Conservation (phyloP, 2,329 filamentous ascomycete genomes). For the Didymosphaeria variabile region DNA sequence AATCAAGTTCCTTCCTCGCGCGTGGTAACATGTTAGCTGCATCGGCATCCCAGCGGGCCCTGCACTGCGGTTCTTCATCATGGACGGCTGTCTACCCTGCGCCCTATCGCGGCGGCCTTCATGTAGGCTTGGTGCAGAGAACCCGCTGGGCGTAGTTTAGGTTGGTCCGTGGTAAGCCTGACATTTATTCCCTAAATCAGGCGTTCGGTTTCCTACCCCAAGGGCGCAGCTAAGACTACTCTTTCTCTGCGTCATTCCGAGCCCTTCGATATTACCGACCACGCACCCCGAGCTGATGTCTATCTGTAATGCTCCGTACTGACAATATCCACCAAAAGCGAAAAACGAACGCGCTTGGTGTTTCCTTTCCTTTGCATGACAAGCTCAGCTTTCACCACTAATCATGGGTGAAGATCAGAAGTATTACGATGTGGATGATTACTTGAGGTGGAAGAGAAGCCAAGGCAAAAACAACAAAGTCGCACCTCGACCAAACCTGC, state of each 20-base stretch:
- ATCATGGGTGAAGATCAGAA: slow-evolving; percentile 32
- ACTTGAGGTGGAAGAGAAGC: slow-evolving; percentile 31
- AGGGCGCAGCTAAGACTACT: slow-evolving; percentile 6
- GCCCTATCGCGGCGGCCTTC: neutral
- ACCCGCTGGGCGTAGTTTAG: slow-evolving; percentile 6
- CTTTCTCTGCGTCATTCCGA: neutral
- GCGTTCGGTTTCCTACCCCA: neutral
- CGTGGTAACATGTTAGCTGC: neutral
- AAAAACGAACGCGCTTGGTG: neutral
- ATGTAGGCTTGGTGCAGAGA: neutral
- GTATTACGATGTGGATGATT: slow-evolving; percentile 38
- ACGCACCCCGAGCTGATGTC: neutral
- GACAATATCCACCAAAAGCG: neutral
- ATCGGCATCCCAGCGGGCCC: neutral
- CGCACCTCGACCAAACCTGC: slow-evolving; percentile 37
- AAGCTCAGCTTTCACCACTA: neutral
- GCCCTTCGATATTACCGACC: neutral
- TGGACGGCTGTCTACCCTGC: neutral
- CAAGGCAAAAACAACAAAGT: slow-evolving; percentile 26
- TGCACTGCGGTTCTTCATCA: slow-evolving; percentile 5
- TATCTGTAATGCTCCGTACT: neutral
- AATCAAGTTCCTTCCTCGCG: neutral
- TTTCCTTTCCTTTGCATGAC: slow-evolving; percentile 5
- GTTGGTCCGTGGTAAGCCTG: slow-evolving; percentile 11
- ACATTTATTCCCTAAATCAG: neutral